These are phyloP conservation scores for Anthracocystis setariae DNA, from an alignment of 1,284 basidiomycete species.

Conservation along the genomic window DNA sequence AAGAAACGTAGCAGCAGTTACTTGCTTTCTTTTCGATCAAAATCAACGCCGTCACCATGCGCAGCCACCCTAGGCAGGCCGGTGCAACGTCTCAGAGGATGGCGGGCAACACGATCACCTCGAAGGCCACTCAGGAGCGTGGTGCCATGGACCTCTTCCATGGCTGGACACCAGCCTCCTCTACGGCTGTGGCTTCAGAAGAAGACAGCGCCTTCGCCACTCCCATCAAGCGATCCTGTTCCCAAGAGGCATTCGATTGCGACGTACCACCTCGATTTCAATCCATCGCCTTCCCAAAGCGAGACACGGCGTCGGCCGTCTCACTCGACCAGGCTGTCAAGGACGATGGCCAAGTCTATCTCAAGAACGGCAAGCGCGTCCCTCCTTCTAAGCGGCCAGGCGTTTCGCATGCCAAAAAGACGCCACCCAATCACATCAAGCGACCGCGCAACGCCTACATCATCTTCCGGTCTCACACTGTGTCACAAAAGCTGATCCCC, in stretches of 20 bases:
- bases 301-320: conserved; percentile 3
- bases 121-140: not conserved
- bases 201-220: not conserved
- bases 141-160: conserved; percentile 17
- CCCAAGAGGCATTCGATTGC: conserved; percentile 3
- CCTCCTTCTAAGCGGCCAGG: conserved; percentile 38
- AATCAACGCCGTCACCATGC: conserved; percentile 3
- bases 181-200: not conserved
- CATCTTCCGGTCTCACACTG: conserved; percentile 88
- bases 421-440: conserved; percentile 76
- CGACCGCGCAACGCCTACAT: conserved; percentile 95
- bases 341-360: conserved; percentile 2
- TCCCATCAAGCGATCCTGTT: conserved; percentile 15
- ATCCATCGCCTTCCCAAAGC: conserved; percentile 21
- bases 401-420: conserved; percentile 58
- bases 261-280: conserved; percentile 8
- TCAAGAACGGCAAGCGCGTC: conserved; percentile 6
- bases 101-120: not conserved
- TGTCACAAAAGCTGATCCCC: conserved; percentile 79
- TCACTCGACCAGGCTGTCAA: conserved; percentile 9
- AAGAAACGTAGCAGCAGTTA: too few relatives aligned
- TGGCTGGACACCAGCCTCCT: conserved; percentile 17
- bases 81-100: too few relatives aligned
- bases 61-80: not conserved
- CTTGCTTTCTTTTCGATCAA: too few relatives aligned